Base-by-base conservation (phyloP, 2,329 filamentous ascomycete genomes). In the Ophiostoma triangulosporum region DNA sequence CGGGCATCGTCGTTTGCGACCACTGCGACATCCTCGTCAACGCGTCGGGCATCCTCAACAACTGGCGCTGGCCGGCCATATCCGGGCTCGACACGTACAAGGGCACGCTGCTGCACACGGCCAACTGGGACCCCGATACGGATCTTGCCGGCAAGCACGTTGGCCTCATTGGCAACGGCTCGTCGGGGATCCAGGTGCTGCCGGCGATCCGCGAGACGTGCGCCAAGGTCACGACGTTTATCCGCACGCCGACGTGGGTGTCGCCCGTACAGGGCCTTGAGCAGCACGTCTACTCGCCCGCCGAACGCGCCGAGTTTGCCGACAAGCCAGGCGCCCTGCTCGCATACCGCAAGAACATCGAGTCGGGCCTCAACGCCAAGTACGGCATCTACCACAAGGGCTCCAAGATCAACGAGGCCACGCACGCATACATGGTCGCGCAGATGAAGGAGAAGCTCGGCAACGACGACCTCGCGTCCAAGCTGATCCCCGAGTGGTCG, bases 401-500 rank as follows among this genome's bases (percentile, higher is more conserved):
- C 26, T 36, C 45, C 20, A 48, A 54, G 45, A n/a, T 54, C 48
- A 55, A 70, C 62, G 62, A 62, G 52, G 64, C 69, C 29, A 71
- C 65, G 11, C 67, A 66, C 57, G 61, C 62, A 22, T 67, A 70
- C 56, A 69, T 75, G 64, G 55, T 61, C 6, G 50, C 61, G 43
- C 64, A 69, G 55, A 72, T 70, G 69, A 66, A 62, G 54, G 62
- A 65, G 56, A 66, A 64, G 57, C 61, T 69, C 54, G 63, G 63
- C 32, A 43, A 53, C 52, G 52, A 56, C 24, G 31, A 22, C n/a
- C 36, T 59, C 24, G 54, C 53, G 3, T 64, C 72, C 9, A 65
- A 70, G 48, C 68, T 78, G 12, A 66, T 68, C 32, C 70, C 69
- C 12, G 62, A 62, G 38, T 76, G 71, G 64, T 64, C 66, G 3